Base-by-base conservation (phyloP, 2,329 filamentous ascomycete genomes). In the Niveomyces coronatus region DNA sequence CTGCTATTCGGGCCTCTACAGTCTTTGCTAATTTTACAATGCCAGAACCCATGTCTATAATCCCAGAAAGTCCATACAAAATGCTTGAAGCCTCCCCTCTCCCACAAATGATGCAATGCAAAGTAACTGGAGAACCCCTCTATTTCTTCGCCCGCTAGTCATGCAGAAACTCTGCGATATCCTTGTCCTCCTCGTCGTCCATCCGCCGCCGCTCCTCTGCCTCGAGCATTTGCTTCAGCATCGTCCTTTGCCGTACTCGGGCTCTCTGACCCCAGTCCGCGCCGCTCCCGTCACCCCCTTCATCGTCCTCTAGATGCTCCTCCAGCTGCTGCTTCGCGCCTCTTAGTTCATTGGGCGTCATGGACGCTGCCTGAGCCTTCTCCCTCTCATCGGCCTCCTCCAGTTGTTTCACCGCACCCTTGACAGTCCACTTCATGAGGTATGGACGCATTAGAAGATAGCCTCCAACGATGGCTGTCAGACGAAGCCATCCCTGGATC, bases 391-490 rank as follows among this genome's bases (percentile, higher is more conserved):
- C 65, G 45, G 74, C 69, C 50, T 78, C 68, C 49, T 79, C 76
- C 53, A 82, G 67, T 53, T 79, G 68, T 51, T 70, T 70, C 55
- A 78, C 73, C 53, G 84, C 76, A 45, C 70, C 60, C 50, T 73
- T 75, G 43, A 70, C 74, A 49, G 76, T 77, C 26, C 76, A 59
- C 53, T 80, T 81, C 51, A 88, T 68, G 36, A 88, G 58, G 55
- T 85, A 86, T 0, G 84, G 84, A 1, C 85, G 77, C 17, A 86
- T 51, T 37, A 91, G 70, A 46, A 79, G 54, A 64, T 89, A 93
- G 39, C 74, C 79, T 50, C 85, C 75, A 15, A 86, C 72, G 44
- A 86, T 72, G 47, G 77, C 69, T 47, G 85, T 60, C 41, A 91
- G 68, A 33, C 85, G 82, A 49, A 91, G 69, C 66, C 70, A 77